Percentiles rank a stretch among this genome's conserved stretches.
Evolutionary conservation across 192 early-diverging fungal species (phyloP).

Genomic region (Gonapodya prolifera): DNA sequence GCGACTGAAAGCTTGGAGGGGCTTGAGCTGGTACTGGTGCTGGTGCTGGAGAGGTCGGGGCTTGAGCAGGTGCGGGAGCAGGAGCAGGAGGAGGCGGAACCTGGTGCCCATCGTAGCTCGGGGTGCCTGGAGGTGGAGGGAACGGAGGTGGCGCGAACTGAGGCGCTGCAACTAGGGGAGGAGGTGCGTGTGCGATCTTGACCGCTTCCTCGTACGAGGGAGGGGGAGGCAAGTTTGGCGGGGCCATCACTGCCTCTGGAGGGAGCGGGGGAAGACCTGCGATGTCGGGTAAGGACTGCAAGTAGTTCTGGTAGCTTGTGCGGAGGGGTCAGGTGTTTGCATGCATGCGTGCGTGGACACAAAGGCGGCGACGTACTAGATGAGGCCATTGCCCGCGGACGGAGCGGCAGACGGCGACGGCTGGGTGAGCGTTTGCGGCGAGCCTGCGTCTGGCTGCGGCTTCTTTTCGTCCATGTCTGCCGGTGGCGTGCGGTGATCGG

Average conservation of each 20-base stretch:
- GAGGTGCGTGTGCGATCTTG: neutral
- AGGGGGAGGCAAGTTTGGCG: neutral
- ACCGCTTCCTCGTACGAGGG: neutral
- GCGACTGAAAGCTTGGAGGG: neutral
- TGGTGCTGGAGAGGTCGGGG: too few relatives aligned
- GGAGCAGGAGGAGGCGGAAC: too few relatives aligned
- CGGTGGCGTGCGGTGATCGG: too few relatives aligned
- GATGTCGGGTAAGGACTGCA: neutral
- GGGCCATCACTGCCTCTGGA: neutral
- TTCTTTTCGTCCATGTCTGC: too few relatives aligned
- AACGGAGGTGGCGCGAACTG: neutral
- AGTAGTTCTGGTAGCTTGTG: neutral
- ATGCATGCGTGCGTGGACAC: too few relatives aligned
- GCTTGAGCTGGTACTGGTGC: neutral
- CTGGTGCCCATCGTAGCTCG: neutral
- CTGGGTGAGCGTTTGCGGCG: neutral
- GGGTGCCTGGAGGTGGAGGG: neutral
- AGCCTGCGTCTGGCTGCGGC: too few relatives aligned
- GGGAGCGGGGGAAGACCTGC: neutral
- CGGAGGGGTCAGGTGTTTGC: too few relatives aligned
- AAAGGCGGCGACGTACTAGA: too few relatives aligned
- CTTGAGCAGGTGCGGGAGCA: neutral
- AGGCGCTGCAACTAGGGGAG: neutral
- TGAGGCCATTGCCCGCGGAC: neutral
- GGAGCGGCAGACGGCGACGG: too few relatives aligned